A percentile compares a stretch with the other conserved stretches of the same genome.
phyloP scores from a whole-genome alignment of 1,139 yeast species.

The Taphrina confusa region DNA sequence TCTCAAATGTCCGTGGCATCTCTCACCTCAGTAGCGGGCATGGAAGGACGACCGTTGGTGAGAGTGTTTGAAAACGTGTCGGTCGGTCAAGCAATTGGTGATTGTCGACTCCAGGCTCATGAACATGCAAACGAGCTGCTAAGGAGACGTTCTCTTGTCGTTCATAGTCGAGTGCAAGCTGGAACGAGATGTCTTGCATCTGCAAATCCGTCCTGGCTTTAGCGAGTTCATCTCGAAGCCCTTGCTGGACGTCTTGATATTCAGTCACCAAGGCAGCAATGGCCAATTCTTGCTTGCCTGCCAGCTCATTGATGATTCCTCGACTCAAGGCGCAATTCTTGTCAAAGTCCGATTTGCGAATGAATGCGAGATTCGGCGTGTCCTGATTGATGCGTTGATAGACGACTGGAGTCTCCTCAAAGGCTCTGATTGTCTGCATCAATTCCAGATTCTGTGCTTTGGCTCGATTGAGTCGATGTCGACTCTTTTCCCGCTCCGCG shows the following conservation, averaged over 20 bases:
- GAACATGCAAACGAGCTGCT: neutral
- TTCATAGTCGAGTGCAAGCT: neutral
- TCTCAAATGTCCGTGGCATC: neutral
- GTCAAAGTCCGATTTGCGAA: conserved; percentile 1
- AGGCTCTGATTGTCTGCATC: neutral
- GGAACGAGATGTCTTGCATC: neutral
- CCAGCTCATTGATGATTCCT: neutral
- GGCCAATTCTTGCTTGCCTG: conserved; percentile 2
- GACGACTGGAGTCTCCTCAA: neutral
- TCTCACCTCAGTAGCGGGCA: conserved; percentile 3
- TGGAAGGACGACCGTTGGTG: neutral
- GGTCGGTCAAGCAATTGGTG: neutral
- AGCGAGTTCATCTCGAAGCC: neutral
- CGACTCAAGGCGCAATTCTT: conserved; percentile 1
- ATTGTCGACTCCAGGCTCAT: conserved; percentile 1
- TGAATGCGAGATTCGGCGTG: neutral
- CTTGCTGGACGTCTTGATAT: neutral
- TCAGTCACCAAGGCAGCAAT: neutral
- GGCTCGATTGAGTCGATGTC: neutral
- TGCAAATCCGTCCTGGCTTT: neutral
- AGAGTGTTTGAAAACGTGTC: neutral
- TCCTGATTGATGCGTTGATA: conserved; percentile 1
- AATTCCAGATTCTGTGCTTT: neutral
- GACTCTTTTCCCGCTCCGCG: neutral
- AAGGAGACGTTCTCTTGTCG: neutral